A percentile compares a stretch with the other conserved stretches of the same genome.
phyloP scores from a whole-genome alignment of 306 rosid species.

The Arachis stenosperma region DNA sequence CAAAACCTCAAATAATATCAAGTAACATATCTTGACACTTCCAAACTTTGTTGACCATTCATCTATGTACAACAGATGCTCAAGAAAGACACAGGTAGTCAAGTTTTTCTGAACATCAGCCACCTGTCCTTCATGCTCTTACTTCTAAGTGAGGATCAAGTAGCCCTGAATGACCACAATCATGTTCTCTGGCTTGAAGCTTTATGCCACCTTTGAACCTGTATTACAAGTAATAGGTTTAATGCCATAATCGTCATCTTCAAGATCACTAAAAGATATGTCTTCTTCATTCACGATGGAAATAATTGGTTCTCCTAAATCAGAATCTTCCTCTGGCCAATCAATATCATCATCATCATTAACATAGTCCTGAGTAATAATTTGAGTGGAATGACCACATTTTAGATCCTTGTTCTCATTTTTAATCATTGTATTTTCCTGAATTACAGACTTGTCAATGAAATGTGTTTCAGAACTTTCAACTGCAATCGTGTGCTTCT shows the following conservation, averaged over 20 bases:
- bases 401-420: slow-evolving; percentile 52
- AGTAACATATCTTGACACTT: slow-evolving; percentile 26
- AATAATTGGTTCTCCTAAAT: slow-evolving; percentile 49
- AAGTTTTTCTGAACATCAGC: slow-evolving; percentile 16
- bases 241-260: slow-evolving; percentile 71
- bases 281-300: slow-evolving; percentile 72
- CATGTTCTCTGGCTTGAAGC: slow-evolving; percentile 26
- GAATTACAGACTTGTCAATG: slow-evolving; percentile 64
- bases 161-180: slow-evolving; percentile 35
- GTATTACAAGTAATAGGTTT: slow-evolving; percentile 46
- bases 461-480: slow-evolving; percentile 59
- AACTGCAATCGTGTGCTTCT: slow-evolving; percentile 52
- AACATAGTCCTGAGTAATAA: slow-evolving; percentile 49
- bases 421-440: slow-evolving; percentile 55
- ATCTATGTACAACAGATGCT: slow-evolving; percentile 54
- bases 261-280: slow-evolving; percentile 95
- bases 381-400: slow-evolving; percentile 55
- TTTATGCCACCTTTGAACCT: slow-evolving; percentile 48
- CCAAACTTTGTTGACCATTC: slow-evolving; percentile 37
- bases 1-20: slow-evolving; percentile 43
- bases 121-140: slow-evolving; percentile 20
- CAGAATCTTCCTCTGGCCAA: slow-evolving; percentile 93
- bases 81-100: slow-evolving; percentile 29
- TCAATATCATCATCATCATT: slow-evolving; percentile 69
- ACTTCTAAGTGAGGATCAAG: slow-evolving; percentile 39